Evolutionary conservation across 2,329 filamentous ascomycete species (phyloP).

Genomic region (Alternaria incomplexa): DNA sequence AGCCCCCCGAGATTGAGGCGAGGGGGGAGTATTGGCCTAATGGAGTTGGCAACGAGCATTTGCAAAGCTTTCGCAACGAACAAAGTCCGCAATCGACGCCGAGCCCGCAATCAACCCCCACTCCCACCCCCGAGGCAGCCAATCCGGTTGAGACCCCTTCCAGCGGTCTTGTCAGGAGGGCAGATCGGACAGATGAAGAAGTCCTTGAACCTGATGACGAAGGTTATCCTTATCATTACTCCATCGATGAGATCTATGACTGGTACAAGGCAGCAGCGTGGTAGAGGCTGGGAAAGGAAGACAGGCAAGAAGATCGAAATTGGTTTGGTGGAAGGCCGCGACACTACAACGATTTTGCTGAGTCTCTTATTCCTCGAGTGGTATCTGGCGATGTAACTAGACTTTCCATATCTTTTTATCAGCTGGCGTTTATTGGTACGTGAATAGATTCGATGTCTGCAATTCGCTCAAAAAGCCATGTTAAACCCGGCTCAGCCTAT

Average conservation of each 20-base stretch:
- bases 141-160: not conserved
- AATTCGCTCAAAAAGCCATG: not conserved
- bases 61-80: not conserved
- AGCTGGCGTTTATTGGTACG: not conserved
- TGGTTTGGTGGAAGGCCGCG: not conserved
- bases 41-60: conserved; percentile 1
- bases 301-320: not conserved
- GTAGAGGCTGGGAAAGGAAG: not conserved
- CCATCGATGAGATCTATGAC: conserved; percentile 12
- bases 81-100: conserved; percentile 1
- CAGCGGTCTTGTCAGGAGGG: conserved; percentile 7
- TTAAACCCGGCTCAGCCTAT: not conserved
- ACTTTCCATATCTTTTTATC: not conserved
- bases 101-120: not conserved
- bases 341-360: not conserved
- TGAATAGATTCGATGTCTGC: not conserved
- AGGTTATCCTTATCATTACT: conserved; percentile 7
- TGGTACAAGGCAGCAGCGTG: not conserved
- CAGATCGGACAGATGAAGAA: not conserved
- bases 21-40: conserved; percentile 11
- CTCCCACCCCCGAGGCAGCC: not conserved
- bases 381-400: not conserved
- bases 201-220: conserved; percentile 2
- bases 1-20: not conserved
- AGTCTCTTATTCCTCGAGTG: not conserved